phyloP scores from a whole-genome alignment of 495 filamentous ascomycete genomes.

The Aspergillus incahuasiensis region DNA sequence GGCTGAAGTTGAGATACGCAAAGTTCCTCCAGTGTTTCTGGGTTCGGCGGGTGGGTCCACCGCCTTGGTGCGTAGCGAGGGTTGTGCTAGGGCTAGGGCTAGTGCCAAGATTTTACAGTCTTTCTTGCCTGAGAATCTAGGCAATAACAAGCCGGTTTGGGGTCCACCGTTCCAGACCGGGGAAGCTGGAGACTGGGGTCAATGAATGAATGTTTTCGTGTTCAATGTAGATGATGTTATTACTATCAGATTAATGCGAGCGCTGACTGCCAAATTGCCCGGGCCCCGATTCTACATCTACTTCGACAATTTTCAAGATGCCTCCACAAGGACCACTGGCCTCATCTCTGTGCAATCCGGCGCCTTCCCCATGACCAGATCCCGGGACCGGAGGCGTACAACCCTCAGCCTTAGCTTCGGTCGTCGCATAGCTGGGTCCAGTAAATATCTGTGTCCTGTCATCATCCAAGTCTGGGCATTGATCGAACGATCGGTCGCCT shows the following conservation, averaged over 20 bases:
- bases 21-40: constrained; percentile 26
- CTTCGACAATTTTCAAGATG: constrained; percentile 24
- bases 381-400: neutral
- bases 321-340: constrained; percentile 6
- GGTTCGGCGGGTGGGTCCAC: constrained; percentile 19
- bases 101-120: neutral
- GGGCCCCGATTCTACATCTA: constrained; percentile 23
- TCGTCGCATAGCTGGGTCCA: constrained; percentile 10
- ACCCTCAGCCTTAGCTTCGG: constrained; percentile 9
- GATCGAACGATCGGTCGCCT: neutral
- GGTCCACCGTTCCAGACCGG: too few species aligned
- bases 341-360: neutral
- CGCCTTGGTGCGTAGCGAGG: constrained; percentile 24
- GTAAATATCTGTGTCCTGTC: constrained; percentile 8
- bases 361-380: neutral
- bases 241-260: neutral
- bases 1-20: constrained; percentile 25
- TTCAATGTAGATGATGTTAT: neutral
- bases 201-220: neutral
- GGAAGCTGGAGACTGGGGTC: neutral
- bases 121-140: neutral
- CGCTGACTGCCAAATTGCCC: neutral
- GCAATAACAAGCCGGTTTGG: too few species aligned
- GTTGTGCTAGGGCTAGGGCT: constrained; percentile 22
- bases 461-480: neutral